Evolutionary conservation across 202 grass and related monocot species (phyloP).

Genomic region (Schoenoplectus tabernaemontani): DNA sequence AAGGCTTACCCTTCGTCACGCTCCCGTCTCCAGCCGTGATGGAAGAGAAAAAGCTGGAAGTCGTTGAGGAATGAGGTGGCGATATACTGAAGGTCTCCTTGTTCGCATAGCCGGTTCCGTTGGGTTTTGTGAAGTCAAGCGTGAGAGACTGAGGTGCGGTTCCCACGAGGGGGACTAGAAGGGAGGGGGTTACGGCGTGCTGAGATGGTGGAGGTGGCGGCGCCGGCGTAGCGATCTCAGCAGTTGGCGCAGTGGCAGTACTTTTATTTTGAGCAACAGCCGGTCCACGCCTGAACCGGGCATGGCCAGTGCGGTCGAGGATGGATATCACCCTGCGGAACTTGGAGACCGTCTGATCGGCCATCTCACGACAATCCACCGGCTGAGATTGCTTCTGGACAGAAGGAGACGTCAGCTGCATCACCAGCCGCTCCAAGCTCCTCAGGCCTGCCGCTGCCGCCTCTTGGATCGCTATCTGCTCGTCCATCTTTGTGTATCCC

Average conservation of each 20-base stretch:
- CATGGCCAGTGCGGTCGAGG: conserved; percentile 78
- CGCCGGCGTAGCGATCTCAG: neutral
- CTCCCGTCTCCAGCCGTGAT: conserved; percentile 78
- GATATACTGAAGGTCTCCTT: conserved; percentile 32
- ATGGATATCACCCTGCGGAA: conserved; percentile 85
- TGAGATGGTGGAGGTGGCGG: neutral
- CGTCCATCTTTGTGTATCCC: conserved; percentile 52
- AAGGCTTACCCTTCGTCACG: conserved; percentile 65
- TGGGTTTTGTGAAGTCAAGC: conserved; percentile 87
- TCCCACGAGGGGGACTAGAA: neutral
- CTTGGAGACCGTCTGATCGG: conserved; percentile 69
- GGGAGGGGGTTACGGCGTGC: neutral
- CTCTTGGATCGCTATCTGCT: conserved; percentile 71
- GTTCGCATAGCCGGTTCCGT: neutral
- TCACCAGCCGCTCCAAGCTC: conserved; percentile 70
- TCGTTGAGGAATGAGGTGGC: conserved; percentile 38
- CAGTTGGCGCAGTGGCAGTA: neutral
- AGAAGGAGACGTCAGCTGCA: conserved; percentile 38
- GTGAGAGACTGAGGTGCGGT: conserved; percentile 48
- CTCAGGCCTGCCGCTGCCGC: conserved; percentile 57
- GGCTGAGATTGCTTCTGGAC: conserved; percentile 7
- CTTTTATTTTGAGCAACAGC: conserved; percentile 5
- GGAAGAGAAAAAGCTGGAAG: conserved; percentile 75
- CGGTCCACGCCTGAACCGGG: conserved; percentile 45
- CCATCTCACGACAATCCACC: conserved; percentile 55